phyloP scores from a whole-genome alignment of 352 stramenopile species.

The Peronospora belbahrii region DNA sequence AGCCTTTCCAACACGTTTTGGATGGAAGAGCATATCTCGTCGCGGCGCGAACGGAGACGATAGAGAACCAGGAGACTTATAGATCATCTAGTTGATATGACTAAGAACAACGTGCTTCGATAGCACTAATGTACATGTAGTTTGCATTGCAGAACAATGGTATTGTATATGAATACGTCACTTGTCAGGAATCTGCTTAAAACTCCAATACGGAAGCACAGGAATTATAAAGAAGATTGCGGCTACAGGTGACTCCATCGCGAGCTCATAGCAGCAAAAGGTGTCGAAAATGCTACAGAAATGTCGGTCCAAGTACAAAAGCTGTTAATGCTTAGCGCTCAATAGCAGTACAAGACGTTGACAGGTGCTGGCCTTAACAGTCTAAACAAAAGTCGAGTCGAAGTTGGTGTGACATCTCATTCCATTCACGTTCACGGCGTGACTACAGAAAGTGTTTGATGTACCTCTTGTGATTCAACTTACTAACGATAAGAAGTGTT shows the following conservation, averaged over 20 bases:
- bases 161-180: constrained; percentile 16
- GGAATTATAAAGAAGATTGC: too few relatives aligned
- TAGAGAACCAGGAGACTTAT: constrained; percentile 5
- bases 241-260: too few relatives aligned
- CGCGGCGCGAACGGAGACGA: constrained; percentile 14
- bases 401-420: constrained; percentile 99
- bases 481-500: constrained; percentile 99
- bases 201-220: too few relatives aligned
- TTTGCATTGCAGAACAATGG: constrained; percentile 5
- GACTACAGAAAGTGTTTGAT: constrained; percentile 97
- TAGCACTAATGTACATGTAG: constrained; percentile 13
- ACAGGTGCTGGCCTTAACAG: too few relatives aligned
- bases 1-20: constrained; percentile 41
- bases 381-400: too few relatives aligned
- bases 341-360: too few relatives aligned
- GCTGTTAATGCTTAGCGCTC: too few relatives aligned
- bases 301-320: too few relatives aligned
- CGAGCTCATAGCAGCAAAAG: too few relatives aligned
- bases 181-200: too few relatives aligned
- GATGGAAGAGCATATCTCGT: constrained; percentile 36
- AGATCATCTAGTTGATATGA: constrained; percentile 15
- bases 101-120: constrained; percentile 10
- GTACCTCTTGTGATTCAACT: constrained; percentile 99
- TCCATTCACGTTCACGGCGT: constrained; percentile 99
- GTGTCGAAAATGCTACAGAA: too few relatives aligned